These are phyloP conservation scores for Ganoderma resinaceum DNA, from an alignment of 1,284 basidiomycete species.

Conservation along the genomic window DNA sequence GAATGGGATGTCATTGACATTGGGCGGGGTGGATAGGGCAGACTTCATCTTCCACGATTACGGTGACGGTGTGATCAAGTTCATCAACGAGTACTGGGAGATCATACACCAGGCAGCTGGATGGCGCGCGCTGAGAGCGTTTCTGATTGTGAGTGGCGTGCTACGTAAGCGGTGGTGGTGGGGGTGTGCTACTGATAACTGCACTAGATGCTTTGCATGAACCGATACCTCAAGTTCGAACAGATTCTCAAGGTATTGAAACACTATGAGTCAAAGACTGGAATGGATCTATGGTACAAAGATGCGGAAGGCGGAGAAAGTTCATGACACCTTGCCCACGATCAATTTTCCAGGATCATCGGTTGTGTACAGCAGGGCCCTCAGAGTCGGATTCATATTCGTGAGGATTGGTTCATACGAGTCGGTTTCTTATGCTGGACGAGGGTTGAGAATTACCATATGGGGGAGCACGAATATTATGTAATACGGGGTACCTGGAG, in stretches of 20 bases:
- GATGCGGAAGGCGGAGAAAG: conserved; percentile 13
- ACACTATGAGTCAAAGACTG: conserved; percentile 36
- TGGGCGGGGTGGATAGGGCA: conserved; percentile 42
- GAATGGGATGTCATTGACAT: neutral
- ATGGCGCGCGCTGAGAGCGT: conserved; percentile 65
- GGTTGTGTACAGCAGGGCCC: neutral
- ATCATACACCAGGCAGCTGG: conserved; percentile 75
- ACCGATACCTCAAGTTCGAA: conserved; percentile 31
- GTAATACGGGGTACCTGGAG: conserved; percentile 11
- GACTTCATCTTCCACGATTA: conserved; percentile 61
- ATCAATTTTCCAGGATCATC: neutral
- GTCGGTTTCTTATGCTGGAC: neutral
- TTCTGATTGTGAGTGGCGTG: conserved; percentile 56
- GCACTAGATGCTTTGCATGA: conserved; percentile 31
- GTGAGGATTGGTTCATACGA: too few species aligned
- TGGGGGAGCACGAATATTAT: neutral
- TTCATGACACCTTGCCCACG: neutral
- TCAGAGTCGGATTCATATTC: neutral
- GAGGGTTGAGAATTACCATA: neutral
- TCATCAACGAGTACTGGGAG: conserved; percentile 65
- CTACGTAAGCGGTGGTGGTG: neutral
- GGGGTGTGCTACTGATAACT: neutral
- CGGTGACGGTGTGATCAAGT: conserved; percentile 54
- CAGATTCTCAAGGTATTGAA: conserved; percentile 30
- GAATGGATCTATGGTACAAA: conserved; percentile 39